Conservation (phyloP, 306 rosid species). For the Castanea sativa region DNA sequence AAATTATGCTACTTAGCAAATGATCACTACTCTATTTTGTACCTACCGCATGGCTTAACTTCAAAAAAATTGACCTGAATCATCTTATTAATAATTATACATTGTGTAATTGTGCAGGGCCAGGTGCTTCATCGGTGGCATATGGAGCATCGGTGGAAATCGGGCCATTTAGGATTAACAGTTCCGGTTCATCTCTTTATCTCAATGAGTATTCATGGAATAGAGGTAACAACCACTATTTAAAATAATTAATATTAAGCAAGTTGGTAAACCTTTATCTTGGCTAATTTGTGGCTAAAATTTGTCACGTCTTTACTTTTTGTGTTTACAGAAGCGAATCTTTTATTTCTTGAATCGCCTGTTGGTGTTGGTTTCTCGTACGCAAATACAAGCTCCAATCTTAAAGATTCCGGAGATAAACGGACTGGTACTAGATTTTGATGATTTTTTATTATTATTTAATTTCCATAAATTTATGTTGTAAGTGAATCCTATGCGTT, state of each 20-base stretch:
- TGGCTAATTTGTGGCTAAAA: neutral
- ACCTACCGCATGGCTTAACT: neutral
- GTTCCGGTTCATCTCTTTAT: slow-evolving; percentile 57
- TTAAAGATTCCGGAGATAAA: slow-evolving; percentile 63
- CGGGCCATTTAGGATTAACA: slow-evolving; percentile 74
- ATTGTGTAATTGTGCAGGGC: slow-evolving; percentile 43
- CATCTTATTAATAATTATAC: no score
- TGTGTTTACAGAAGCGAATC: slow-evolving; percentile 60
- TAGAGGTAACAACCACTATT: slow-evolving; percentile 40
- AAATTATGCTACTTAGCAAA: no score
- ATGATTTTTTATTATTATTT: slow-evolving; percentile 2
- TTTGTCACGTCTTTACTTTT: neutral
- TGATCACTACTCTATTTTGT: no score
- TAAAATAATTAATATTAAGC: neutral
- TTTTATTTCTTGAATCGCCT: slow-evolving; percentile 83
- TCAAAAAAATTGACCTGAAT: neutral
- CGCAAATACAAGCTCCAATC: slow-evolving; percentile 72
- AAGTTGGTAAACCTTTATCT: neutral
- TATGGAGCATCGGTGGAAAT: slow-evolving; percentile 95
- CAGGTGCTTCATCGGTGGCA: slow-evolving; percentile 86
- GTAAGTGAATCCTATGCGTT: slow-evolving; percentile 2
- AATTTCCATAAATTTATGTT: neutral
- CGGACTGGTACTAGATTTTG: slow-evolving; percentile 50
- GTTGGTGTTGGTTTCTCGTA: slow-evolving; percentile 94
- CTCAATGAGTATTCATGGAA: slow-evolving; percentile 78